Evolutionary conservation across 352 stramenopile genomes (phyloP), one percentile per base, ranked within the genome.

Genomic region (Stephanocyclus meneghinianus): DNA sequence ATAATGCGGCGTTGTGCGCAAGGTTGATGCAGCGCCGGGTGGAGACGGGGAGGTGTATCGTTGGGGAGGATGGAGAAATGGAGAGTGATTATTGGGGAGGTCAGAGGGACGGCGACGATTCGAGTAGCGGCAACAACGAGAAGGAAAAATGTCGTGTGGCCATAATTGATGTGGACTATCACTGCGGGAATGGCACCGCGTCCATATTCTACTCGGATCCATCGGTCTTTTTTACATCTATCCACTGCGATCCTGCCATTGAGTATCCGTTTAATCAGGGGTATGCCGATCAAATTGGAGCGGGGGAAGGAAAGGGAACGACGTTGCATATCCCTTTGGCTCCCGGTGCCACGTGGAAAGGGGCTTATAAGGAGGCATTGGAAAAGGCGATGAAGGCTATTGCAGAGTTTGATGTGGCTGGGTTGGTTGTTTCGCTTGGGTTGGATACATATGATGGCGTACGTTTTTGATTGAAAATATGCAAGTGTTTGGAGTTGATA

Each of bases 261-360:
- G 87, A 92, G 11, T 92, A 92, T 85, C 87, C 87, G 9, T 92
- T 90, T 71, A 88, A 90, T 80, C 74, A 67, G 42, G 87, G 87
- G 35, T 92, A 85, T 80, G 70, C 62, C 18, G 87, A 92, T 74
- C 79, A 92, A 79, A 82, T 30, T 42, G 87, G 87, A 37, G 69
- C 15, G 10, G 78, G 45, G 6, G 77, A 69, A 13, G 83, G 77
- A 7, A 21, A 76, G 32, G 79, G 79, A 5, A 60, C 60, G 18
- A 92, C 85, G 0, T 50, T 84, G 11, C 80, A 92, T 81, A 74
- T 91, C n/a, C 87, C 87, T 5, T 62, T 92, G 59, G 48, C 73
- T 15, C 82, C 83, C 10, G 73, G 76, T 63, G 80, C 84, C 3
- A 71, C 68, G n/a, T 92, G 87, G 87, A 30, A 83, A 13, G 53